Conservation (phyloP, 257 asterid genomes). For the Fraxinus americana region DNA sequence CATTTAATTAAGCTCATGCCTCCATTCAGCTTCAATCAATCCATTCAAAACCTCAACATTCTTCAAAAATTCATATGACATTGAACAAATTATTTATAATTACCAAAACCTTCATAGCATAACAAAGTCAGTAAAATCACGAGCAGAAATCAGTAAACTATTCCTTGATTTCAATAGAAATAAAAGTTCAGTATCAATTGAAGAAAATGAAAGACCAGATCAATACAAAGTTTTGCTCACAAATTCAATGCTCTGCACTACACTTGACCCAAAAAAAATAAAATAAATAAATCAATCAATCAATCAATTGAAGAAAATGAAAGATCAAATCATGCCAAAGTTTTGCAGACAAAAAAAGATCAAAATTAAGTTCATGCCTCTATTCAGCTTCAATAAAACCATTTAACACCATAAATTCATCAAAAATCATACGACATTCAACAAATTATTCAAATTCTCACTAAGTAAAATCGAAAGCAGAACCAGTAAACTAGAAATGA, state of each 20-base stretch:
- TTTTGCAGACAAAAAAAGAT: background rate
- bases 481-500: background rate
- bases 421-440: background rate
- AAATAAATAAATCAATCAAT: too few species aligned
- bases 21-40: background rate
- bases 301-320: constrained; percentile 18
- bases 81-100: background rate
- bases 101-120: background rate
- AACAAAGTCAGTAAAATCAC: background rate
- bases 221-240: too few species aligned
- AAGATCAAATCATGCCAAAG: constrained; percentile 37
- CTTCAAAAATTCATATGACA: background rate
- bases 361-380: background rate
- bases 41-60: constrained; percentile 1
- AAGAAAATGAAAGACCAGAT: too few species aligned
- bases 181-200: too few species aligned
- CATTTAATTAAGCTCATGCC: background rate
- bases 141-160: too few species aligned
- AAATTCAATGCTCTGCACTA: too few species aligned
- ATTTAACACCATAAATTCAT: constrained; percentile 5
- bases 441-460: background rate
- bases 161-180: too few species aligned
- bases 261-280: too few species aligned
- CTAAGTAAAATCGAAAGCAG: background rate
- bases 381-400: constrained; percentile 14